Evolutionary conservation across 192 early-diverging fungal species (phyloP).

Genomic region (Funneliformis geosporum): DNA sequence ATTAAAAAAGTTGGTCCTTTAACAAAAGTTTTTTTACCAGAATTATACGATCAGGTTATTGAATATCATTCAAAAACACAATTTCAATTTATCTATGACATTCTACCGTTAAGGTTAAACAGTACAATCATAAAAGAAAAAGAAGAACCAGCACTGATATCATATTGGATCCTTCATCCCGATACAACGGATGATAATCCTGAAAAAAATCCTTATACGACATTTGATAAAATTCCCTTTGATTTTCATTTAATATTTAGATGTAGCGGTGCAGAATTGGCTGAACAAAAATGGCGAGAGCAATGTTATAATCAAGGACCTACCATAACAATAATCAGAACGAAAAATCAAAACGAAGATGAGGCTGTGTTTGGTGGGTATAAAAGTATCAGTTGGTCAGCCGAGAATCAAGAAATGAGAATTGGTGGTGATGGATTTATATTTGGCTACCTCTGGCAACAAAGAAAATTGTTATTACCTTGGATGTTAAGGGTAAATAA

Average conservation of each 20-base stretch:
- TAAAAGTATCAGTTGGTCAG: slow-evolving; percentile 14
- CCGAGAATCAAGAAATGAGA: not conserved
- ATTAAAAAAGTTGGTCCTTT: slow-evolving; percentile 17
- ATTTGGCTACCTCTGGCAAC: slow-evolving; percentile 19
- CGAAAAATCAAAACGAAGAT: slow-evolving; percentile 17
- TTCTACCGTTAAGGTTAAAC: slow-evolving; percentile 4
- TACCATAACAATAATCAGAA: slow-evolving; percentile 8
- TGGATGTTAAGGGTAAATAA: slow-evolving; percentile 7
- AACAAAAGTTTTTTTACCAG: not conserved
- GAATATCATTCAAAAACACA: slow-evolving; percentile 1
- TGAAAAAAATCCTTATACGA: not conserved
- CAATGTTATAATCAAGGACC: slow-evolving; percentile 13
- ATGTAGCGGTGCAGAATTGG: not conserved
- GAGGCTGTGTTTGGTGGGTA: slow-evolving; percentile 17
- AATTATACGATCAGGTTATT: slow-evolving; percentile 8
- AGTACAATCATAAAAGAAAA: slow-evolving; percentile 1
- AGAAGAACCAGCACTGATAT: slow-evolving; percentile 2
- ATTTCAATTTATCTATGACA: not conserved
- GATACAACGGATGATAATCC: not conserved
- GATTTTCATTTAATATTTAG: slow-evolving; percentile 19
- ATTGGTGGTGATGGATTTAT: slow-evolving; percentile 4
- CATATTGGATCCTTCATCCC: slow-evolving; percentile 9
- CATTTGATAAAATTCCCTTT: not conserved
- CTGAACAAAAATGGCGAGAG: not conserved
- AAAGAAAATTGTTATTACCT: not conserved